Conservation (phyloP, 2,329 filamentous ascomycete species). For the Trichoderma atroviride region DNA sequence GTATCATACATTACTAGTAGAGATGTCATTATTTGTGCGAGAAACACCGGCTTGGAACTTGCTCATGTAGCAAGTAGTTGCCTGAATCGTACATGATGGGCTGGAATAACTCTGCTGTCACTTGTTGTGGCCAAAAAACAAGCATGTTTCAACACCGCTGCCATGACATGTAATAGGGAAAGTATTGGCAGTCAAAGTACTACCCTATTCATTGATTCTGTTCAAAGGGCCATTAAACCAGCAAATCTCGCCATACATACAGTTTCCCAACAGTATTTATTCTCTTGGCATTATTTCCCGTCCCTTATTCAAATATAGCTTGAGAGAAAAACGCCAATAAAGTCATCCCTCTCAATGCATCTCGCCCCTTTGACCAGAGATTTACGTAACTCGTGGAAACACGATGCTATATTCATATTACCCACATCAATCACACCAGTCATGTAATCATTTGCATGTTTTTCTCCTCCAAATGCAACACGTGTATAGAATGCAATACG, state of each 20-base stretch:
- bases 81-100: no score
- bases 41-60: no score
- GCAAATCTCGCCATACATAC: neutral
- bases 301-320: neutral
- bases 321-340: neutral
- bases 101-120: no score
- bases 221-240: neutral
- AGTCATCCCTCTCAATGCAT: neutral
- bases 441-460: neutral
- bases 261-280: neutral
- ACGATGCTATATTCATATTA: neutral
- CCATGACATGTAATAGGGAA: no score
- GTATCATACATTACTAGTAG: neutral
- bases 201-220: neutral
- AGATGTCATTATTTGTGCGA: neutral
- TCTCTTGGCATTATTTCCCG: neutral
- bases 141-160: no score
- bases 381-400: neutral
- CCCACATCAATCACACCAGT: neutral
- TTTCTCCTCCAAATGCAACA: neutral
- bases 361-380: neutral
- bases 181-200: no score
- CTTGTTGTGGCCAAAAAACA: no score
- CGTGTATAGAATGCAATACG: neutral
- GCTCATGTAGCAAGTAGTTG: no score